Conservation (phyloP, 73 alveolate species). For the Paramecium bursaria region DNA sequence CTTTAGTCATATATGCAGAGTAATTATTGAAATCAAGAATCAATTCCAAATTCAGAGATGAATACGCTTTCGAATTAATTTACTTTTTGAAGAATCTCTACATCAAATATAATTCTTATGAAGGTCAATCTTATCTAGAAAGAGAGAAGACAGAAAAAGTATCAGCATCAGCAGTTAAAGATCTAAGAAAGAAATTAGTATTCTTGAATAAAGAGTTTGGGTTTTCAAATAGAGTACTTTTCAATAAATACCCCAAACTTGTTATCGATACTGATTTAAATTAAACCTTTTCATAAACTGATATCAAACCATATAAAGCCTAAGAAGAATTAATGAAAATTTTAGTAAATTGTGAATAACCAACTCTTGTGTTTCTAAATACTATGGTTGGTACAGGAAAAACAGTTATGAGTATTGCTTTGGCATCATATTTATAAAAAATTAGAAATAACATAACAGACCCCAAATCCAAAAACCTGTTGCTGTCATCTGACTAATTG, state of each 20-base stretch:
- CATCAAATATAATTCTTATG: constrained; percentile 6
- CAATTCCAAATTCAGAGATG: constrained; percentile 54
- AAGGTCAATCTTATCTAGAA: constrained; percentile 52
- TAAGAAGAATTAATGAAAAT: constrained; percentile 10
- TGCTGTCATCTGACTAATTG: not conserved
- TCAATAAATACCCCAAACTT: constrained; percentile 46
- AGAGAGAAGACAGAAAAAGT: constrained; percentile 5
- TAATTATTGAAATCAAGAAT: constrained; percentile 29
- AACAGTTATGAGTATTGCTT: constrained; percentile 51
- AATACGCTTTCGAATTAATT: constrained; percentile 43
- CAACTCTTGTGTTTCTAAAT: constrained; percentile 3
- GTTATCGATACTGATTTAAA: constrained; percentile 57
- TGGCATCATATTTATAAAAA: constrained; percentile 14
- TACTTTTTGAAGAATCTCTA: constrained; percentile 34
- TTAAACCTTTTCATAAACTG: constrained; percentile 29
- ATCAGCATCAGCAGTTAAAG: constrained; percentile 23
- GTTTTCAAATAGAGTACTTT: constrained; percentile 44
- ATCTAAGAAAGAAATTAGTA: constrained; percentile 6
- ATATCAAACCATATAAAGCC: constrained; percentile 42
- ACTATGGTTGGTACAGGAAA: constrained; percentile 64
- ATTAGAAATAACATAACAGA: constrained; percentile 13
- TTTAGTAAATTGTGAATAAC: not conserved
- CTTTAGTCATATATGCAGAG: constrained; percentile 31
- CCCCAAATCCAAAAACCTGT: no score
- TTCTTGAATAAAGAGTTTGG: constrained; percentile 27